phyloP scores from a whole-genome alignment of 176 grass and related monocot genomes.

The Tillandsia leiboldiana region DNA sequence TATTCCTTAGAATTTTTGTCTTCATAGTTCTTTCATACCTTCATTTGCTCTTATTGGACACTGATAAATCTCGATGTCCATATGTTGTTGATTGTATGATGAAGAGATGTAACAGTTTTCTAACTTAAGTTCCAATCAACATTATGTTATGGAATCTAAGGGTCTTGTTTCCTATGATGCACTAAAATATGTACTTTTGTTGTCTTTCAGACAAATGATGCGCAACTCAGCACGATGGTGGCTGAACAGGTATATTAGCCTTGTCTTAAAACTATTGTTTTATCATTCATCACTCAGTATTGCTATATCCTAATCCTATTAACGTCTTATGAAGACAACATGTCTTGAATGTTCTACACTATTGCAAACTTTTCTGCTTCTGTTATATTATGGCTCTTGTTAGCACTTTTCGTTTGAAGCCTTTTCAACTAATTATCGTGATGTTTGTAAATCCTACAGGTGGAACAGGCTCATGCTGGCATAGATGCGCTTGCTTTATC shows the following conservation, averaged over 20 bases:
- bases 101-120: no score
- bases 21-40: no score
- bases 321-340: neutral
- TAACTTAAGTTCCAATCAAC: neutral
- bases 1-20: no score
- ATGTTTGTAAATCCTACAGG: constrained; percentile 36
- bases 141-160: neutral
- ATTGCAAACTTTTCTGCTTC: neutral
- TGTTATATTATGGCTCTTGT: constrained; percentile 4
- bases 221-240: constrained; percentile 96
- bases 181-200: constrained; percentile 13
- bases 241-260: constrained; percentile 70
- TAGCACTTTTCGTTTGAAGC: neutral
- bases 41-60: no score
- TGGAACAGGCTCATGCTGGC: constrained; percentile 85
- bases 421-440: constrained; percentile 4
- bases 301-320: neutral
- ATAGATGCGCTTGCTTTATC: constrained; percentile 81
- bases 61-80: no score
- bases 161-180: neutral
- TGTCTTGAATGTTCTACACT: no score
- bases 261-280: constrained; percentile 6
- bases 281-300: neutral
- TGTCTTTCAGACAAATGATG: constrained; percentile 85
- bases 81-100: no score